Percentiles rank a stretch among this genome's conserved stretches.
These are phyloP conservation scores for Odonthalia washingtoniensis DNA, from an alignment of 31 red algal genomes.

Conservation along the genomic window DNA sequence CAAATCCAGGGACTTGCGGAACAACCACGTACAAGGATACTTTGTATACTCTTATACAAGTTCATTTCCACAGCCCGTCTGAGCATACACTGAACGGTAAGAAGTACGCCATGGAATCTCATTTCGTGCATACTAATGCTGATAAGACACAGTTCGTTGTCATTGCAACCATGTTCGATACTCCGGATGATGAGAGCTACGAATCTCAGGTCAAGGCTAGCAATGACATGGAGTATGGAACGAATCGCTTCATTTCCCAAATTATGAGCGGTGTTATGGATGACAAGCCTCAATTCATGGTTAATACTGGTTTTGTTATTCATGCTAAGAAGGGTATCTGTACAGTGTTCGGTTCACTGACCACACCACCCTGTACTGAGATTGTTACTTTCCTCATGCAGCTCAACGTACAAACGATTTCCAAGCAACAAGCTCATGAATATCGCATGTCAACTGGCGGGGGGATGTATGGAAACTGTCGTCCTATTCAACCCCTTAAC, in stretches of 20 bases:
- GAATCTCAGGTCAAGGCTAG: neutral
- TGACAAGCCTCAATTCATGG: conserved; percentile 17
- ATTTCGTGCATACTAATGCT: conserved; percentile 61
- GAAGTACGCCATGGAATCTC: no score
- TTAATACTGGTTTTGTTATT: conserved; percentile 24
- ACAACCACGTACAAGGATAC: conserved; percentile 20
- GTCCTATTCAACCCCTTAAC: conserved; percentile 75
- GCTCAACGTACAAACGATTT: no score
- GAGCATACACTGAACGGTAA: conserved; percentile 61
- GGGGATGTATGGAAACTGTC: conserved; percentile 60
- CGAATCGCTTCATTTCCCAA: conserved; percentile 6
- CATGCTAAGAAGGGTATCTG: conserved; percentile 57
- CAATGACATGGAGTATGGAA: conserved; percentile 17
- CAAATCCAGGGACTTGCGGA: conserved; percentile 47
- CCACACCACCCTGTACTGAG: no score
- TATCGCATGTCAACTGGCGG: conserved; percentile 44
- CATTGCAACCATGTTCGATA: conserved; percentile 51
- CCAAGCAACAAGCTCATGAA: conserved; percentile 58
- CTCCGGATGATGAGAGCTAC: conserved; percentile 42
- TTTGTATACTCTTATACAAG: conserved; percentile 49
- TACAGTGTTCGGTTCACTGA: conserved; percentile 65
- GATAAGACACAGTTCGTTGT: conserved; percentile 56
- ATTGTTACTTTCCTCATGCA: no score
- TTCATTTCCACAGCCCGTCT: conserved; percentile 63
- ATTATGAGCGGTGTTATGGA: conserved; percentile 46